phyloP scores from a whole-genome alignment of 1,139 yeast genomes.

The Scheffersomyces quercinus region DNA sequence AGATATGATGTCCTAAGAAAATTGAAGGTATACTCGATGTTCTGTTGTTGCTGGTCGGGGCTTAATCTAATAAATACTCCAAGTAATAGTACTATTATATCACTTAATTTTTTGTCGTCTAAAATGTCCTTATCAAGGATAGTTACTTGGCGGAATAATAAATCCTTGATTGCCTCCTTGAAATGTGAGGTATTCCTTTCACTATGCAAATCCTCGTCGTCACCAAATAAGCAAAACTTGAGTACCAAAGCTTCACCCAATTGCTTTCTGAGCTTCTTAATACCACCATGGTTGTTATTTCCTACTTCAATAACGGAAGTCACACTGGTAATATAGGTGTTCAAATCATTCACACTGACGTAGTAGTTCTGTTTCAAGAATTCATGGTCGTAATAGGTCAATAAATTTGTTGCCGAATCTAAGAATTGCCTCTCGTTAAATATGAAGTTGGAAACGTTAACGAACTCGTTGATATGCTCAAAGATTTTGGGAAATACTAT shows the following conservation, averaged over 20 bases:
- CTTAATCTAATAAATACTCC: constrained; percentile 29
- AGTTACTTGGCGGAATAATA: constrained; percentile 48
- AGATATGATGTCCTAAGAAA: constrained; percentile 38
- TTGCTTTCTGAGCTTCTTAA: constrained; percentile 20
- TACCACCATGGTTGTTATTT: constrained; percentile 6
- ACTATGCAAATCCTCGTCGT: constrained; percentile 7
- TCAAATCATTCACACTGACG: constrained; percentile 26
- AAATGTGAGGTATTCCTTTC: constrained; percentile 11
- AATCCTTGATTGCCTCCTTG: constrained; percentile 26
- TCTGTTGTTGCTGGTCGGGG: constrained; percentile 13
- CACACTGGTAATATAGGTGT: constrained; percentile 28
- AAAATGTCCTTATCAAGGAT: constrained; percentile 36
- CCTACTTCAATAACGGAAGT: constrained; percentile 35
- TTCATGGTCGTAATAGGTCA: constrained; percentile 19
- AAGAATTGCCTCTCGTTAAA: constrained; percentile 36
- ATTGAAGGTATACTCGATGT: constrained; percentile 33
- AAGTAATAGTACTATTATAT: constrained; percentile 31
- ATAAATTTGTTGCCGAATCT: constrained; percentile 26
- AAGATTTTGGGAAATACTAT: constrained; percentile 39
- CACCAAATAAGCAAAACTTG: constrained; percentile 24
- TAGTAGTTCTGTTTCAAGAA: constrained; percentile 20
- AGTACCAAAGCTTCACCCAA: constrained; percentile 32
- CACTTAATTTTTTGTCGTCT: constrained; percentile 29
- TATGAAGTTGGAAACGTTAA: constrained; percentile 35
- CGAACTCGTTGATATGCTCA: constrained; percentile 37